A percentile compares a stretch with the other conserved stretches of the same genome.
These are phyloP conservation scores for Alternaria sp. DNA, from an alignment of 2,329 filamentous ascomycete genomes.

Conservation along the genomic window DNA sequence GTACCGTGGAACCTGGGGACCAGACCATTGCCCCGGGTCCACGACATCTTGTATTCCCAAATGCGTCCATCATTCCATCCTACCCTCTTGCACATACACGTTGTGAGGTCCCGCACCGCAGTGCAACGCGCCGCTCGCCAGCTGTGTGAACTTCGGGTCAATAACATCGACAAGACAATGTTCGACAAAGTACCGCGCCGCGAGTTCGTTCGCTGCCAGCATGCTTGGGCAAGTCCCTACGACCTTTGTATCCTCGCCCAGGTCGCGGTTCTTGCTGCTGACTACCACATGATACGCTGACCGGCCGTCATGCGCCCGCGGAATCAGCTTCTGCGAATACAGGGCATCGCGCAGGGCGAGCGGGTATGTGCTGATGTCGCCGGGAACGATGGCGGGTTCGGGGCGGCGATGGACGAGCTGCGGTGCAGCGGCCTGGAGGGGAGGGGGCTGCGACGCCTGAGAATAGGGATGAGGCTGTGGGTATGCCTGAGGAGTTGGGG, in stretches of 20 bases:
- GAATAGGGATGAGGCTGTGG: background rate
- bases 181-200: constrained; percentile 10
- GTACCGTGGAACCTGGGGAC: background rate
- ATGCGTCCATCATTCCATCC: background rate
- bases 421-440: constrained; percentile 14
- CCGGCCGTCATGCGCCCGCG: constrained; percentile 1
- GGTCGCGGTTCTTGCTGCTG: background rate
- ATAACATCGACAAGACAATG: background rate
- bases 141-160: constrained; percentile 2
- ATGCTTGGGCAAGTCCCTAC: background rate
- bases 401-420: background rate
- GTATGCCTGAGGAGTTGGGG: background rate
- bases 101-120: constrained; percentile 4
- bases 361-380: constrained; percentile 18
- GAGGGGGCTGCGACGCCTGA: constrained; percentile 12
- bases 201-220: constrained; percentile 7
- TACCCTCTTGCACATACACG: constrained; percentile 6
- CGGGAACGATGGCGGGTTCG: constrained; percentile 7
- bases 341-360: constrained; percentile 11
- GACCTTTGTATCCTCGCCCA: background rate
- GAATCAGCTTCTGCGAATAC: constrained; percentile 7
- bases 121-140: constrained; percentile 5
- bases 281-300: constrained; percentile 1
- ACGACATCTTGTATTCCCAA: background rate
- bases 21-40: background rate